Evolutionary conservation across 352 stramenopile species (phyloP), one percentile per base, ranked within the genome.

Genomic region (Blastocystis sp.): DNA sequence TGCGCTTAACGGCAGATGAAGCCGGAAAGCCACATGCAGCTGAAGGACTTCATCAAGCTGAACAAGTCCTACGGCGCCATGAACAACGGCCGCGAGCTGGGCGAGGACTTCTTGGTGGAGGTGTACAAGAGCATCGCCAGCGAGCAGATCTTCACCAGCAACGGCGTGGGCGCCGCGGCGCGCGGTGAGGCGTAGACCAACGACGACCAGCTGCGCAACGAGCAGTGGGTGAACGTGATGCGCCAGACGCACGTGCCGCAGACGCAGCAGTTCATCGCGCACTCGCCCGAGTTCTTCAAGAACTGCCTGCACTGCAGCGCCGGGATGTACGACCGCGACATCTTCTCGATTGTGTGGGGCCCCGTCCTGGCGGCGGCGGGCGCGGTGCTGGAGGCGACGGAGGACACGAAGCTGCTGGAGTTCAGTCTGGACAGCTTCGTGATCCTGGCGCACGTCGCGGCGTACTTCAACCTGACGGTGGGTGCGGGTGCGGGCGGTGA

Each of bases 1-100:
- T 45, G 40, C 7, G 7, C 28, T 69, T 45, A 69, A 69, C 40
- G 40, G 48, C 65, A 88, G 24, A 88, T 88, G 78, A 88, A 88
- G 59, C 78, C 78, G 40, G 78, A 88, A 28, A 60, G 78, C 19
- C 64, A 52, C 40, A 93, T 92, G 78, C 64, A 91, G 61, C 34
- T 88, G 68, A 88, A 88, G 34, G 78, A 88, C 54, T 88, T 88
- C 38, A 79, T 98, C 89, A 91, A 98, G 6, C 91, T 94, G 65
- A 98, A 98, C 89, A 98, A 88, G 34, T 76, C 60, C 9, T 88
- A 98, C 89, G 94, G 94, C 38, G 96, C 95, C 14, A 98, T 98
- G 80, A 98, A 98, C 91, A 95, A 95, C 76, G 95, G 95, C 3
- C 92, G 94, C 28, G 96, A 98, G 91, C 91, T 99, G 6, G 94